These are phyloP conservation scores for Pseudocercospora fuligena DNA, from an alignment of 2,329 filamentous ascomycete genomes.

Conservation along the genomic window DNA sequence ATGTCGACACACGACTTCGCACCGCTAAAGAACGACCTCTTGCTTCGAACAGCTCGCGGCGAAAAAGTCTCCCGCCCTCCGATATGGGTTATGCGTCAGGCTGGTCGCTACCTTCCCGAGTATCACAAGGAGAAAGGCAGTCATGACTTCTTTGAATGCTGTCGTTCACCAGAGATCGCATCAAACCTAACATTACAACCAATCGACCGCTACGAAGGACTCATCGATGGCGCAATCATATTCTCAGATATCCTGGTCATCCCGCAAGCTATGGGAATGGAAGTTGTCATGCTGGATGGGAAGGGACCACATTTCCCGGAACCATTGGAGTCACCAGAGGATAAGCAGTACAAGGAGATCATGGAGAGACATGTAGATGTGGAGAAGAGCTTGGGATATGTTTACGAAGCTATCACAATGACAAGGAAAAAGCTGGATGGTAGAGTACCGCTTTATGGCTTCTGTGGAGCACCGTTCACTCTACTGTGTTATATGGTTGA, in stretches of 20 bases:
- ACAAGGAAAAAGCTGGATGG: slow-evolving; percentile 87
- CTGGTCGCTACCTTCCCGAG: slow-evolving; percentile 94
- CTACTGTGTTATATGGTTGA: slow-evolving; percentile 99
- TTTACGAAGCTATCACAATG: slow-evolving; percentile 92
- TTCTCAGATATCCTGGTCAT: slow-evolving; percentile 99
- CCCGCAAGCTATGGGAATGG: slow-evolving; percentile 97
- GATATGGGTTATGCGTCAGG: slow-evolving; percentile 99
- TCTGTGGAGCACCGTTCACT: slow-evolving; percentile 97
- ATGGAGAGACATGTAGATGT: slow-evolving; percentile 82
- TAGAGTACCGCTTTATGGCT: slow-evolving; percentile 89
- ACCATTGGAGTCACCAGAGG: slow-evolving; percentile 77
- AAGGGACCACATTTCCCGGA: slow-evolving; percentile 94
- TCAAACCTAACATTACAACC: slow-evolving; percentile 94
- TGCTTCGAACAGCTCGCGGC: slow-evolving; percentile 88
- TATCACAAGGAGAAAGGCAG: slow-evolving; percentile 93
- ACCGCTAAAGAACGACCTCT: slow-evolving; percentile 88
- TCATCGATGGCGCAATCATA: slow-evolving; percentile 96
- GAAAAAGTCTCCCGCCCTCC: slow-evolving; percentile 90
- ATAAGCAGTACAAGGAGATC: slow-evolving; percentile 80
- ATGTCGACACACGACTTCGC: slow-evolving; percentile 62
- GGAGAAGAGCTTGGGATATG: slow-evolving; percentile 82
- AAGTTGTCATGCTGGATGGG: slow-evolving; percentile 97
- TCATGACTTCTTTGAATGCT: slow-evolving; percentile 97
- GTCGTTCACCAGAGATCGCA: slow-evolving; percentile 87
- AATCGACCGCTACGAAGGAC: slow-evolving; percentile 84